phyloP scores from a whole-genome alignment of 1,284 basidiomycete genomes.

The Puccinia coronata region DNA sequence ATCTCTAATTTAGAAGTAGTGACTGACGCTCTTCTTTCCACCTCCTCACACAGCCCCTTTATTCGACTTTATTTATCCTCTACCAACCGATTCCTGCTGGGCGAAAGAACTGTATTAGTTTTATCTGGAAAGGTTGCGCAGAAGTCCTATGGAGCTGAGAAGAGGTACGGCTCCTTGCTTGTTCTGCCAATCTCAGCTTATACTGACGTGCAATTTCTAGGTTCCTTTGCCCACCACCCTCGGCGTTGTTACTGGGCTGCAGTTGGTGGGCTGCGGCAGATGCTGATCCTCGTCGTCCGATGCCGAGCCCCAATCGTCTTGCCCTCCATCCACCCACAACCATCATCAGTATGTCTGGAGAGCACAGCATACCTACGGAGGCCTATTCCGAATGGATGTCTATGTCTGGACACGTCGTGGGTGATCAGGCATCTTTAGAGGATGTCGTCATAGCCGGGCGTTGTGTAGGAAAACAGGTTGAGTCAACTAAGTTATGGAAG shows the following conservation, averaged over 20 bases:
- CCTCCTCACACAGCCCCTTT: conserved; percentile 2
- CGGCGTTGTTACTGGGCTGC: conserved; percentile 88
- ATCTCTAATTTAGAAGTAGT: not conserved
- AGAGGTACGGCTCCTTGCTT: conserved; percentile 69
- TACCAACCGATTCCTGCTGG: conserved; percentile 80
- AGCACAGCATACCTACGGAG: conserved; percentile 40
- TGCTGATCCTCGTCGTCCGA: conserved; percentile 53
- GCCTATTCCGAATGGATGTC: conserved; percentile 50
- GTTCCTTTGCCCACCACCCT: conserved; percentile 93
- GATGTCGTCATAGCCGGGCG: conserved; percentile 46
- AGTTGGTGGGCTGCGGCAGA: conserved; percentile 74
- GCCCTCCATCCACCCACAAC: conserved; percentile 43
- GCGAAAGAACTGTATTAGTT: conserved; percentile 88
- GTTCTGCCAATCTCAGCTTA: not conserved
- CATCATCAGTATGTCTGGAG: conserved; percentile 48
- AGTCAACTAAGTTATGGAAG: not conserved
- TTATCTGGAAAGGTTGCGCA: conserved; percentile 96
- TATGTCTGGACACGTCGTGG: conserved; percentile 49
- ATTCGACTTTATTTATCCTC: conserved; percentile 69
- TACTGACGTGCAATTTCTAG: conserved; percentile 57
- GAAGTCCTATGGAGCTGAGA: conserved; percentile 94
- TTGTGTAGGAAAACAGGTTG: conserved; percentile 47
- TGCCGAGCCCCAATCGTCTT: conserved; percentile 17
- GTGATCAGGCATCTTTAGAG: conserved; percentile 47
- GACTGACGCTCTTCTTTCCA: not conserved